Conservation (phyloP, 2,329 filamentous ascomycete genomes). For the Lachnellula arida region DNA sequence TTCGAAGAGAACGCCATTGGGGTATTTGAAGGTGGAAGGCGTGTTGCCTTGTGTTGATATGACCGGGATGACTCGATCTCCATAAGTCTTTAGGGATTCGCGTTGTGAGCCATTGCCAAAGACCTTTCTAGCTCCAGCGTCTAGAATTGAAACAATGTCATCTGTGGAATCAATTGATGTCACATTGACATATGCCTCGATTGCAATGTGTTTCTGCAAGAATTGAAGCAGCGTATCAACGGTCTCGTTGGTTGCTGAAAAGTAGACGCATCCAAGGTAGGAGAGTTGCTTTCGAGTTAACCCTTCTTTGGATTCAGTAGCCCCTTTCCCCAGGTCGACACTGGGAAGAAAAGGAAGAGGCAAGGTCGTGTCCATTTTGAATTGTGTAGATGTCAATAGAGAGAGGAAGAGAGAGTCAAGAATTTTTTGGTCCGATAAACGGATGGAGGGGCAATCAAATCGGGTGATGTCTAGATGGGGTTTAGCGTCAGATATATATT, state of each 20-base stretch:
- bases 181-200: conserved; percentile 71
- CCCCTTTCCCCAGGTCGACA: conserved; percentile 47
- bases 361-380: conserved; percentile 58
- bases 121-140: conserved; percentile 78
- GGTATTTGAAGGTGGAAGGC: conserved; percentile 10
- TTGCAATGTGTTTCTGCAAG: conserved; percentile 46
- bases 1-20: conserved; percentile 31
- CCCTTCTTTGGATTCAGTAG: conserved; percentile 47
- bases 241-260: conserved; percentile 41
- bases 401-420: conserved; percentile 9
- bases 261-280: conserved; percentile 54
- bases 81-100: conserved; percentile 50
- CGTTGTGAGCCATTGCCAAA: conserved; percentile 74
- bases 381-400: conserved; percentile 7
- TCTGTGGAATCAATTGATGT: conserved; percentile 62
- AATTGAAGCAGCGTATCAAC: conserved; percentile 35
- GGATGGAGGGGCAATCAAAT: conserved; percentile 21
- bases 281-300: conserved; percentile 53
- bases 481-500: not conserved
- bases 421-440: conserved; percentile 11
- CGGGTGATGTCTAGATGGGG: not conserved
- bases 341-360: conserved; percentile 59
- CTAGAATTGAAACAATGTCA: conserved; percentile 74
- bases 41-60: conserved; percentile 19
- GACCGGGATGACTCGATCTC: conserved; percentile 50